A percentile compares a stretch with the other conserved stretches of the same genome.
Evolutionary conservation across 2,329 filamentous ascomycete genomes (phyloP).

Genomic region (Endocalyx cinctus): DNA sequence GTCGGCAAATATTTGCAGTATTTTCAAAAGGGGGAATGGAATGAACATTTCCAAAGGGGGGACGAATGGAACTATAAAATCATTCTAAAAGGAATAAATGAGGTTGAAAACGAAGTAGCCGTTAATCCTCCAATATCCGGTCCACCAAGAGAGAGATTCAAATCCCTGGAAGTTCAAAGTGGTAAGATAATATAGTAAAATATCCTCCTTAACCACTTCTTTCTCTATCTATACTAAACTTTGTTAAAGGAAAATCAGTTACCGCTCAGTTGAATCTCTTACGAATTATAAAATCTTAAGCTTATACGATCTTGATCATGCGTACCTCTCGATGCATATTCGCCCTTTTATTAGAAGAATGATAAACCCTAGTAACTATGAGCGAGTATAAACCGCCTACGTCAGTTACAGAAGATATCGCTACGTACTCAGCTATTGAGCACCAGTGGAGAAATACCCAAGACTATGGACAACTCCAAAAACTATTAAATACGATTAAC

Average conservation of each 20-base stretch:
- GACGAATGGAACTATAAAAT: conserved; percentile 7
- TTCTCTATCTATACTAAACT: too few species aligned
- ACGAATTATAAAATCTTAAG: conserved; percentile 4
- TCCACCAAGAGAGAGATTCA: conserved; percentile 7
- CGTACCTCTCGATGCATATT: conserved; percentile 16
- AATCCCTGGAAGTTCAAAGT: conserved; percentile 7
- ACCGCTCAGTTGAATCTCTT: conserved; percentile 9
- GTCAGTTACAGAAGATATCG: conserved; percentile 9
- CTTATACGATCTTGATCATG: conserved; percentile 5
- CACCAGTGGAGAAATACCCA: conserved; percentile 13
- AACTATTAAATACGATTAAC: conserved; percentile 9
- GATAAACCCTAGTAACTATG: not conserved
- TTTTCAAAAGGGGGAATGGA: conserved; percentile 8
- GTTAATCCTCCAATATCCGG: conserved; percentile 5
- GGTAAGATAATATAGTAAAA: conserved; percentile 10
- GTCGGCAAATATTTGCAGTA: conserved; percentile 8
- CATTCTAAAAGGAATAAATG: conserved; percentile 9
- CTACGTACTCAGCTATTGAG: conserved; percentile 8
- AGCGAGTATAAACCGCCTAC: conserved; percentile 6
- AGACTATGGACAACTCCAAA: conserved; percentile 12
- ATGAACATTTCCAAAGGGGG: conserved; percentile 8
- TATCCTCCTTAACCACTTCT: not conserved
- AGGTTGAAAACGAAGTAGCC: conserved; percentile 10
- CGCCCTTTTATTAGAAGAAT: conserved; percentile 5
- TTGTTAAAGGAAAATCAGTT: conserved; percentile 8